These are phyloP conservation scores for Rhizopogon sp. DNA, from an alignment of 768 basidiomycete species.

Conservation along the genomic window DNA sequence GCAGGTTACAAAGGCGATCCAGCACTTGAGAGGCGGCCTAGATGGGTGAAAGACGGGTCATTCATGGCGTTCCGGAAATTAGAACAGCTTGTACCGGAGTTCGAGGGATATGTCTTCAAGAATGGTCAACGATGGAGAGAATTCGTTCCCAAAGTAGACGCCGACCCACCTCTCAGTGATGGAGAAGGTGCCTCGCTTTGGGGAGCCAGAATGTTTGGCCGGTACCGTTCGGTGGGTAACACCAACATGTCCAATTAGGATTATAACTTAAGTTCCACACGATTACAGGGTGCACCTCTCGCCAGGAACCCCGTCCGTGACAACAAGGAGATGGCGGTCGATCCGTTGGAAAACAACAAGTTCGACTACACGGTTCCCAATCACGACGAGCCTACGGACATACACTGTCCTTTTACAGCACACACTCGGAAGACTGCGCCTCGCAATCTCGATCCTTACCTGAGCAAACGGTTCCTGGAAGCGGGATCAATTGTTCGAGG, in stretches of 20 bases:
- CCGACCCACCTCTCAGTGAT: slow-evolving; percentile 19
- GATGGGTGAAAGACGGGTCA: slow-evolving; percentile 46
- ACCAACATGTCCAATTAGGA: background rate
- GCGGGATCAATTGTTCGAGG: slow-evolving; percentile 23
- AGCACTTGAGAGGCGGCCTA: slow-evolving; percentile 21
- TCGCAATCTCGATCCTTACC: slow-evolving; percentile 24
- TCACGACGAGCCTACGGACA: slow-evolving; percentile 1
- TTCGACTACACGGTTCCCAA: slow-evolving; percentile 26
- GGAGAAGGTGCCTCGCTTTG: slow-evolving; percentile 43
- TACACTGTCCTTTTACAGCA: slow-evolving; percentile 40
- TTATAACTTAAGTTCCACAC: background rate
- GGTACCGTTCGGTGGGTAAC: slow-evolving; percentile 49
- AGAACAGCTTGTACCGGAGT: slow-evolving; percentile 49
- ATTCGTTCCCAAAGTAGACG: slow-evolving; percentile 14
- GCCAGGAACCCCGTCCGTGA: slow-evolving; percentile 40
- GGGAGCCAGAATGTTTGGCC: slow-evolving; percentile 48
- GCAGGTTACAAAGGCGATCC: slow-evolving; percentile 40
- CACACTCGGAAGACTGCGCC: slow-evolving; percentile 45
- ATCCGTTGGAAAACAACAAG: slow-evolving; percentile 38
- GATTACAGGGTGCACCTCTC: slow-evolving; percentile 35
- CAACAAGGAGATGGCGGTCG: slow-evolving; percentile 29
- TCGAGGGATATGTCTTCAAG: slow-evolving; percentile 37
- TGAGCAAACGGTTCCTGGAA: slow-evolving; percentile 15
- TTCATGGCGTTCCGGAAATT: slow-evolving; percentile 50
- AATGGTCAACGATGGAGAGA: slow-evolving; percentile 17